Base-by-base conservation (phyloP, 2,329 filamentous ascomycete species). In the Akanthomyces dipterigenus region DNA sequence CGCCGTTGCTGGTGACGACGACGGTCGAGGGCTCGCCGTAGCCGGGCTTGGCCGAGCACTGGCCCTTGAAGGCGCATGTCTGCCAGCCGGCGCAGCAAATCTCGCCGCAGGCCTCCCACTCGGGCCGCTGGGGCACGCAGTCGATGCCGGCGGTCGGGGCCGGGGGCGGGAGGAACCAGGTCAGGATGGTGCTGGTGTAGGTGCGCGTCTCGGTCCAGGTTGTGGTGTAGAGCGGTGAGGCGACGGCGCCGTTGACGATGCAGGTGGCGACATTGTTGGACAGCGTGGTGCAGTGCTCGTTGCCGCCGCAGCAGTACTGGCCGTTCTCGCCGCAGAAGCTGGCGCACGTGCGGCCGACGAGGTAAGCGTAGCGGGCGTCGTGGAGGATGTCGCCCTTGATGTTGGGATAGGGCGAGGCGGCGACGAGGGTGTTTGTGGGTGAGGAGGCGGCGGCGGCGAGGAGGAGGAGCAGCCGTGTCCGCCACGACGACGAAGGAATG, bases 81-180 rank as follows among this genome's bases (percentile, higher is more conserved):
- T 90, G 87, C 75, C 82, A 84, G 63, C 77, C 82, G 26, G 84
- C 83, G 73, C 89, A 93, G 79, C 89, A 93, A 62, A 87, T 86
- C 57, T 71, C 70, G 36, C 88, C 88, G 70, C 89, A 93, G 3
- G 83, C 78, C 8, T 80, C 80, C 72, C 90, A 76, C 60, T 82
- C 80, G 4, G 77, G 72, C n/a, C 76, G 76, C 54, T 72, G 70
- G 1, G 84, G 82, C 1, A 78, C 71, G 70, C 85, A 88, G 64
- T 77, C 70, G 43, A 72, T 76, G 24, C 77, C 75, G 18, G 70
- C 71, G n/a, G 75, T 78, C 2, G 76, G 76, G 22, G 75, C 72
- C 5, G 79, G 79, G 0, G 77, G 76, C 3, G 77, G 76, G 40
- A 75, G 75, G 67, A 78, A 76, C 61, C 74, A 76, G 11, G 82